These are phyloP conservation scores for Eucalyptus rudis DNA, from an alignment of 345 rosid species.

Conservation along the genomic window DNA sequence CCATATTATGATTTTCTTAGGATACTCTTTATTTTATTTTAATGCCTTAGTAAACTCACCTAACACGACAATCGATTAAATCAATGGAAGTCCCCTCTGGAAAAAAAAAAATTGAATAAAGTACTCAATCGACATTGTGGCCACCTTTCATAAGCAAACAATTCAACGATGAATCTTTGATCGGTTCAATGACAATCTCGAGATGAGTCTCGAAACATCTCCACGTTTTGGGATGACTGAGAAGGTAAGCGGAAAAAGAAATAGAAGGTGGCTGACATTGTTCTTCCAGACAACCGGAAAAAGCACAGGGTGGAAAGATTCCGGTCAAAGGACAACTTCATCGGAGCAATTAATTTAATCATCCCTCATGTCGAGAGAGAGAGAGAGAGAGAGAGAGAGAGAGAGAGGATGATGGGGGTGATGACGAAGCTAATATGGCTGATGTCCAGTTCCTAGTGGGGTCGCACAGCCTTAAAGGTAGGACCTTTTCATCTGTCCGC, in stretches of 20 bases:
- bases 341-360: not conserved
- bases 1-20: not conserved
- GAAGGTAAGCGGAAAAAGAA: not conserved
- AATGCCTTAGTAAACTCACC: not conserved
- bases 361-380: not conserved
- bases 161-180: not conserved
- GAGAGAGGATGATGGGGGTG: not conserved
- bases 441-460: not conserved
- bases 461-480: not conserved
- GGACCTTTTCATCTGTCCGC: not conserved
- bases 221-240: rapidly evolving
- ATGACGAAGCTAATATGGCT: not conserved
- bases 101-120: not conserved
- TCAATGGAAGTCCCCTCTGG: rapidly evolving
- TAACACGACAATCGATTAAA: not conserved
- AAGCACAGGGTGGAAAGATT: not conserved
- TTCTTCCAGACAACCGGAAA: not conserved
- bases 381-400: not conserved
- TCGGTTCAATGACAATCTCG: rapidly evolving
- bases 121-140: not conserved
- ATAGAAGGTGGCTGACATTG: not conserved
- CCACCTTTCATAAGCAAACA: not conserved
- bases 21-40: not conserved
- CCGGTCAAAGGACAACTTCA: not conserved
- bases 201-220: not conserved